A percentile compares a stretch with the other conserved stretches of the same genome.
Conservation (phyloP, 345 rosid genomes). For the Aquilaria sinensis region DNA sequence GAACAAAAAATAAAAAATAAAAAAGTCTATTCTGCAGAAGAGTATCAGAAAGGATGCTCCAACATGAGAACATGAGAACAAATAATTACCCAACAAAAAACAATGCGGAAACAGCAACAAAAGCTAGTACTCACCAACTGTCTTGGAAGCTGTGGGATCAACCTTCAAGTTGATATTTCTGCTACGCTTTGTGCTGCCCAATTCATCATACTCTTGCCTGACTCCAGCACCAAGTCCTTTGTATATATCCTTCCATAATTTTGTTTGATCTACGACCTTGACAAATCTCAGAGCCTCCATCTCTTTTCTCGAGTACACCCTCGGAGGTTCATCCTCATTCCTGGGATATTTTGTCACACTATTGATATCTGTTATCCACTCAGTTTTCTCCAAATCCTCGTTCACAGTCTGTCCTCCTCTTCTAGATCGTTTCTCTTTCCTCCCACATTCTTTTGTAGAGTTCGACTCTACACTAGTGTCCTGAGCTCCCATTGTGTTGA, state of each 20-base stretch:
- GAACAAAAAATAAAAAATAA: not conserved
- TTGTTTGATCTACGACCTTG: constrained; percentile 45
- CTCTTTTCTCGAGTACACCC: constrained; percentile 50
- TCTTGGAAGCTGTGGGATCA: constrained; percentile 17
- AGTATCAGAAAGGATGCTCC: not conserved
- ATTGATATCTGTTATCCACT: constrained; percentile 11
- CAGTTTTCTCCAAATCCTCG: constrained; percentile 16
- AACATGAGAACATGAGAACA: constrained; percentile 2
- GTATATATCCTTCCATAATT: constrained; percentile 54
- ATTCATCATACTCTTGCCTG: constrained; percentile 43
- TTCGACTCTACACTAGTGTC: constrained; percentile 27
- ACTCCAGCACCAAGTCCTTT: constrained; percentile 44
- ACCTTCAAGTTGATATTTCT: constrained; percentile 23
- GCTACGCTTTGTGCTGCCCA: constrained; percentile 37
- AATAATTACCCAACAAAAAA: not conserved
- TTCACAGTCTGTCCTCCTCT: constrained; percentile 32
- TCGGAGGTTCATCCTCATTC: constrained; percentile 16
- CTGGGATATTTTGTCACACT: constrained; percentile 16
- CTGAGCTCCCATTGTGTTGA: constrained; percentile 17
- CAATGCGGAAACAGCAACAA: constrained; percentile 10
- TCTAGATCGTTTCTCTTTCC: constrained; percentile 32
- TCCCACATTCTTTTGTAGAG: constrained; percentile 30
- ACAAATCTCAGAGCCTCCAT: constrained; percentile 71
- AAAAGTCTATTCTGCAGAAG: not conserved
- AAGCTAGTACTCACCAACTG: constrained; percentile 22